Conservation (phyloP, 2,329 filamentous ascomycete genomes). For the Alternaria sp. region DNA sequence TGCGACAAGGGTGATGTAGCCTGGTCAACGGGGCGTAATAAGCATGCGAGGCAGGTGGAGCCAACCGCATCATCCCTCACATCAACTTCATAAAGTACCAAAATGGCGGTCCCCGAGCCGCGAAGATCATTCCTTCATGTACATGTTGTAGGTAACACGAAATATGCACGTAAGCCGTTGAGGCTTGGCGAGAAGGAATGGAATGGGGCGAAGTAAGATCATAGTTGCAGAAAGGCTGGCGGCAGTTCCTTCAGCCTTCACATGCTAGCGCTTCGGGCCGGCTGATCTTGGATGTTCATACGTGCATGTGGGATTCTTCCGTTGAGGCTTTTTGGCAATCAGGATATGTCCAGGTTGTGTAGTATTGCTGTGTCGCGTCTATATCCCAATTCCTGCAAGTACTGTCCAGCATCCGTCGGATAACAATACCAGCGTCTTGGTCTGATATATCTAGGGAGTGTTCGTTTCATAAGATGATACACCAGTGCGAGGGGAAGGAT, state of each 20-base stretch:
- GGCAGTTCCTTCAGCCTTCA: neutral
- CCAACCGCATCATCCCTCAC: neutral
- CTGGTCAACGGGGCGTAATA: neutral
- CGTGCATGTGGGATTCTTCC: neutral
- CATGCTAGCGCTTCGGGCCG: neutral
- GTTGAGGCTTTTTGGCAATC: neutral
- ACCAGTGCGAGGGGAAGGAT: no score
- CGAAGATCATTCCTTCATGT: neutral
- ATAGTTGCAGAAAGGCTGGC: neutral
- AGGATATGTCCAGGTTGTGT: neutral
- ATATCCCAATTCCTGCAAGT: no score
- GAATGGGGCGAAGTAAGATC: neutral
- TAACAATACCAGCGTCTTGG: no score
- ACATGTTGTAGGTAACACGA: neutral
- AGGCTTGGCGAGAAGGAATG: neutral
- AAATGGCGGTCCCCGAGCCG: neutral
- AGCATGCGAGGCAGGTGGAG: neutral
- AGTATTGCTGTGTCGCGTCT: neutral
- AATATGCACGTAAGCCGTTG: neutral
- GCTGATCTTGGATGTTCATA: neutral
- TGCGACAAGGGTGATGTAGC: neutral
- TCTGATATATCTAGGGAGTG: no score
- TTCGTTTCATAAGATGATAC: no score
- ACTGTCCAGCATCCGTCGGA: no score
- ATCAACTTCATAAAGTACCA: neutral